Evolutionary conservation across 108 stramenopile species (phyloP).

Genomic region (Skeletonema costatum): DNA sequence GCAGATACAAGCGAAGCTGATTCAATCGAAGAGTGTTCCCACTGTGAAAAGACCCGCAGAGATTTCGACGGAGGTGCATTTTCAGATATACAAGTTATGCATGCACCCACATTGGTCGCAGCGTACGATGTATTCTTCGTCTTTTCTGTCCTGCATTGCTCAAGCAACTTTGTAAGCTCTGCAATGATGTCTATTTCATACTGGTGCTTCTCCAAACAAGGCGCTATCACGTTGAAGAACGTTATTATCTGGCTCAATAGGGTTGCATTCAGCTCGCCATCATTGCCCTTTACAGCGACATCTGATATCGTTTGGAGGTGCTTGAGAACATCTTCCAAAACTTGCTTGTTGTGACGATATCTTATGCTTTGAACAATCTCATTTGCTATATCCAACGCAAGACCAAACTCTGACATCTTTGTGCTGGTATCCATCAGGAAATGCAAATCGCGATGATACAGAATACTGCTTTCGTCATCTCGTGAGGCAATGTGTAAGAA

Average conservation of each 20-base stretch:
- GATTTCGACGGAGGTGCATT: slow-evolving; percentile 57
- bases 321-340: slow-evolving; percentile 29
- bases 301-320: slow-evolving; percentile 42
- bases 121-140: slow-evolving; percentile 8
- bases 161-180: slow-evolving; percentile 26
- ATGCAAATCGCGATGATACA: slow-evolving; percentile 69
- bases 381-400: slow-evolving; percentile 69
- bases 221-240: slow-evolving; percentile 50
- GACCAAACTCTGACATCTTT: slow-evolving; percentile 52
- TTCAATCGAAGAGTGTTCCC: slow-evolving; percentile 33
- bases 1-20: slow-evolving; percentile 31
- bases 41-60: slow-evolving; percentile 49
- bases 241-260: slow-evolving; percentile 43
- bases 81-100: slow-evolving; percentile 52
- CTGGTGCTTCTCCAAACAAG: slow-evolving; percentile 12
- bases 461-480: slow-evolving; percentile 49
- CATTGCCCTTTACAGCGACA: slow-evolving; percentile 27
- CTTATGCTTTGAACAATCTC: slow-evolving; percentile 40
- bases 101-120: slow-evolving; percentile 33
- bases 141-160: slow-evolving; percentile 18
- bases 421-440: slow-evolving; percentile 63
- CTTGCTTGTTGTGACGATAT: slow-evolving; percentile 13
- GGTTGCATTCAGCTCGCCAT: slow-evolving; percentile 21
- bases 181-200: slow-evolving; percentile 25
- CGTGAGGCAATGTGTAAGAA: slow-evolving; percentile 67